These are phyloP conservation scores for Basidiobolus meristosporus DNA, from an alignment of 371 early-diverging fungal genomes.

Conservation along the genomic window DNA sequence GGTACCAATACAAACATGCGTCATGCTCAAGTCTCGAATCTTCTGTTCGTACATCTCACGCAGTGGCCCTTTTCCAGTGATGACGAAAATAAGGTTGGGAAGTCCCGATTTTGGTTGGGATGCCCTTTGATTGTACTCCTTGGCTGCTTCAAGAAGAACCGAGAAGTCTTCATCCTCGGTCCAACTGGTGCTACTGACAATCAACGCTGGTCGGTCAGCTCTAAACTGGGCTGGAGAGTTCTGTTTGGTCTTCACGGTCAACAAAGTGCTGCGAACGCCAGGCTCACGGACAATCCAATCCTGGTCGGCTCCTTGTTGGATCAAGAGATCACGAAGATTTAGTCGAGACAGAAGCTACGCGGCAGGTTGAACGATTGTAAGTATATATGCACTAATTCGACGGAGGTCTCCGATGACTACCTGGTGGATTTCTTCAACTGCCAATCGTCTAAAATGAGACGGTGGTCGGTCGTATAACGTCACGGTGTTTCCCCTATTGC, in stretches of 20 bases:
- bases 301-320: no score
- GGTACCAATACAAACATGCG: slow-evolving; percentile 42
- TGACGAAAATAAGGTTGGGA: slow-evolving; percentile 54
- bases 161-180: slow-evolving; percentile 91
- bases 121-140: slow-evolving; percentile 31
- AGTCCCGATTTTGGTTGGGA: slow-evolving; percentile 9
- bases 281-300: slow-evolving; percentile 11
- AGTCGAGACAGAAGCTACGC: no score
- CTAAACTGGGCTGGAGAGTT: slow-evolving; percentile 12
- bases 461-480: slow-evolving; percentile 61
- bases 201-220: slow-evolving; percentile 35
- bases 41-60: slow-evolving; percentile 40
- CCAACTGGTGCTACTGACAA: slow-evolving; percentile 89
- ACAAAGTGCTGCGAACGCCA: slow-evolving; percentile 15
- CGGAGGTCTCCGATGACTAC: no score
- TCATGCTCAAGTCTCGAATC: slow-evolving; percentile 25
- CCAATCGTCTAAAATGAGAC: slow-evolving; percentile 34
- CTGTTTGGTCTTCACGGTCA: slow-evolving; percentile 17
- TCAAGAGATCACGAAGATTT: no score
- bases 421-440: slow-evolving; percentile 27
- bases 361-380: no score
- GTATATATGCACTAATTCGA: no score
- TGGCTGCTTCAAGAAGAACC: slow-evolving; percentile 50
- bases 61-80: slow-evolving; percentile 87
- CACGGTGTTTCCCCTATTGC: slow-evolving; percentile 28